Evolutionary conservation across 2,329 filamentous ascomycete species (phyloP), one percentile per base, ranked within the genome.

Genomic region (Aureobasidium subglaciale): DNA sequence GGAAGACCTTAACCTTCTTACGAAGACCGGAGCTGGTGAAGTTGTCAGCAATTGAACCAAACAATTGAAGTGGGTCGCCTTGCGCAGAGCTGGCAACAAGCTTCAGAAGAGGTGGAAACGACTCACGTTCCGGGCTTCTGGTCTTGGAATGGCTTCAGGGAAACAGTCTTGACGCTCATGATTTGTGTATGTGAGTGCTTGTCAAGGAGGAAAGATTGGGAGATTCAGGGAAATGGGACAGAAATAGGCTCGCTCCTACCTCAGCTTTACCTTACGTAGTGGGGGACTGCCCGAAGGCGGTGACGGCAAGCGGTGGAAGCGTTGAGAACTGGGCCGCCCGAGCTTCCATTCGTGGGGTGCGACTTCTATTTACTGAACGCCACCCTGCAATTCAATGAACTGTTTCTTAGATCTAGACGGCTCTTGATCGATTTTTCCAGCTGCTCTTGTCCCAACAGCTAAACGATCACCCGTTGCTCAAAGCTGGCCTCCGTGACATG

Each of bases 101-200:
- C 34, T 56, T 34, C 35, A 35, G 15, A 2, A 13, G 24, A 37
- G 29, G 11, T 32, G 32, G 7, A 25, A 7, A 64, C 42, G 32
- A 90, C 92, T 75, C 84, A 96, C 92, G 92, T 97, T 82, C 92
- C 92, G 62, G 92, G 90, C 82, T 99, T 99, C 82, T 99, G 93
- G 81, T 97, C 93, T 62, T 86, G 81, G 75, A 93, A 96, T 59
- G 91, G 83, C 72, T 84, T 84, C 73, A 96, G 84, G 64, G 87
- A 82, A 67, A 96, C 88, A 55, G 86, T 89, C 74, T 88, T 81
- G 73, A 85, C 75, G 70, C 77, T 82, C 90, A 96, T 93, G 68
- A 29, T 68, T 32, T 59, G 50, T 46, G 13, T 42, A 42, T 57
- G 20, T 53, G 22, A 24, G 15, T 42, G 38, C 34, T 40, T 53